Evolutionary conservation across 1,139 yeast genomes (phyloP).

Genomic region (Saccharomyces hybrid): DNA sequence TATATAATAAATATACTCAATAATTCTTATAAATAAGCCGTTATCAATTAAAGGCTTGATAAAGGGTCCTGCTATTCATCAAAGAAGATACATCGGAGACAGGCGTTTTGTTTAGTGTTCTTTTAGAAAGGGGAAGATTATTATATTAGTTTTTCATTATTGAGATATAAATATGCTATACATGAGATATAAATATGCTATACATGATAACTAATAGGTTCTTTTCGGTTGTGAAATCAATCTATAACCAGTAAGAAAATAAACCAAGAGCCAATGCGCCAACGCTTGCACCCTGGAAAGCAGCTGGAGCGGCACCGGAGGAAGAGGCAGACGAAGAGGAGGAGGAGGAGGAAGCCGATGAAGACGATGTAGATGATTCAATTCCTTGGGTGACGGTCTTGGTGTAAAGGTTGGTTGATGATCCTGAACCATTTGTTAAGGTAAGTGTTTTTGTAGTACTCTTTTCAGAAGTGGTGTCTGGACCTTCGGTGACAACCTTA

Average conservation of each 20-base stretch:
- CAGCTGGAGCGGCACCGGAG: conserved; percentile 7
- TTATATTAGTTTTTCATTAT: not conserved
- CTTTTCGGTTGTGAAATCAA: not conserved
- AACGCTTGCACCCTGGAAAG: conserved; percentile 1
- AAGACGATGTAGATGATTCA: conserved; percentile 17
- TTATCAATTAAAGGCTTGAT: not conserved
- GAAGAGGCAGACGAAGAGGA: conserved; percentile 22
- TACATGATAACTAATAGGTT: not conserved
- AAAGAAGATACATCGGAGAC: not conserved
- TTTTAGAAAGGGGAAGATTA: not conserved
- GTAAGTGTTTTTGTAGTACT: conserved; percentile 2
- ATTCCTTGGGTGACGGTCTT: not conserved
- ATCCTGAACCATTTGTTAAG: not conserved
- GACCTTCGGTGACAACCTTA: conserved; percentile 6
- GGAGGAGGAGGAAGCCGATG: conserved; percentile 11
- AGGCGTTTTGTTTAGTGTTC: too few species aligned
- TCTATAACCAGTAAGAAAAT: not conserved
- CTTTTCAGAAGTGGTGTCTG: conserved; percentile 2
- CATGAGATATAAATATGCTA: not conserved
- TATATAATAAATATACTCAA: not conserved
- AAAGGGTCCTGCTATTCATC: not conserved
- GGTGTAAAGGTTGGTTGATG: conserved; percentile 1
- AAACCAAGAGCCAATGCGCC: conserved; percentile 7
- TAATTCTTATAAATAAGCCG: too few species aligned
- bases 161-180: not conserved